Evolutionary conservation across 768 basidiomycete species (phyloP).

Genomic region (Lepiota venenata): DNA sequence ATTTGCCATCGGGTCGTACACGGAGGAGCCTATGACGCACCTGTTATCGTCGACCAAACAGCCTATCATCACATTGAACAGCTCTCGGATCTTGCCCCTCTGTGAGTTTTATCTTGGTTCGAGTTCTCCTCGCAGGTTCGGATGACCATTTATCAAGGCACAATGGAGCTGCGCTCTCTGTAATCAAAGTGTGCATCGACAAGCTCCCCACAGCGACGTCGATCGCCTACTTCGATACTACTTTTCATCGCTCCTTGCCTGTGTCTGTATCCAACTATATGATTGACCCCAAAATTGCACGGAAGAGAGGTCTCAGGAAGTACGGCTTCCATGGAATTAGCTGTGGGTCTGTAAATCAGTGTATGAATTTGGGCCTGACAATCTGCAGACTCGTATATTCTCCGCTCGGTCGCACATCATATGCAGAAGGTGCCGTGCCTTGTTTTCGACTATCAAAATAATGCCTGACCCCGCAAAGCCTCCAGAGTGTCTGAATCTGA

Average conservation of each 20-base stretch:
- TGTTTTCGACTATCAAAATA: no score
- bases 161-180: conserved; percentile 58
- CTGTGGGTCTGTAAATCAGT: conserved; percentile 35
- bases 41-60: conserved; percentile 63
- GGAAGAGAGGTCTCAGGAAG: conserved; percentile 69
- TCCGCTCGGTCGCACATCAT: conserved; percentile 54
- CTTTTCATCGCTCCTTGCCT: conserved; percentile 79
- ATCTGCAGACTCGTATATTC: conserved; percentile 59
- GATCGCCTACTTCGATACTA: conserved; percentile 86
- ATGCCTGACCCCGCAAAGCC: no score
- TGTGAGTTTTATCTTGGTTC: conserved; percentile 42
- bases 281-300: conserved; percentile 60
- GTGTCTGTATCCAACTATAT: conserved; percentile 76
- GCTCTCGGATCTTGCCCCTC: conserved; percentile 77
- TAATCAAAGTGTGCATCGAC: conserved; percentile 58
- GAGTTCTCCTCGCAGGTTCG: no score
- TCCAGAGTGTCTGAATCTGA: conserved; percentile 50
- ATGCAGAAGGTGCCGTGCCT: conserved; percentile 49
- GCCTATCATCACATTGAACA: conserved; percentile 71
- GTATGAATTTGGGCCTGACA: background rate
- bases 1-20: conserved; percentile 86
- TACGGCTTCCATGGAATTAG: conserved; percentile 92
- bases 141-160: conserved; percentile 34
- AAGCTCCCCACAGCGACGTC: conserved; percentile 66
- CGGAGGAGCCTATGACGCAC: conserved; percentile 74